phyloP scores from a whole-genome alignment of 78 protist species.

The Diacronema lutheri region DNA sequence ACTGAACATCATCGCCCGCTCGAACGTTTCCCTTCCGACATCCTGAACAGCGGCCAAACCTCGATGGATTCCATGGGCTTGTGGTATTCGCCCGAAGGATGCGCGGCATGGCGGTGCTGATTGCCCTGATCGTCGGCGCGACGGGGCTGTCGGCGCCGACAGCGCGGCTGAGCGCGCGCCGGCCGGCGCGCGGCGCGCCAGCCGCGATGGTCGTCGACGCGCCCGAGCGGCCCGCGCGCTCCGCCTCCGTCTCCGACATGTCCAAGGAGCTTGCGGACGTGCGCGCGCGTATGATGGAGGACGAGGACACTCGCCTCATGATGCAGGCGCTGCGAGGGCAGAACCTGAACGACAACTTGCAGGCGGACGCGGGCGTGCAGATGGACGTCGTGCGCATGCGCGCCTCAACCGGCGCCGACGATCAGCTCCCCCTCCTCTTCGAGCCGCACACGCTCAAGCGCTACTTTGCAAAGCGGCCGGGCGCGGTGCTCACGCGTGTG shows the following conservation, averaged over 20 bases:
- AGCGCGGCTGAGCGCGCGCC: no score
- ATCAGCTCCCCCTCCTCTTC: not conserved
- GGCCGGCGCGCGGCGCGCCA: no score
- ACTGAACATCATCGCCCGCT: no score
- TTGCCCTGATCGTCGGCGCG: no score
- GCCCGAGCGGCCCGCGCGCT: no score
- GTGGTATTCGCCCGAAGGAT: no score
- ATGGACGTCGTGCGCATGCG: not conserved
- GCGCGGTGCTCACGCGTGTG: not conserved
- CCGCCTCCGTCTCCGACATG: not conserved
- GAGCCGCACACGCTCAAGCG: not conserved
- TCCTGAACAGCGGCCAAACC: no score
- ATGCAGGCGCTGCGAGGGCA: slow-evolving; percentile 5
- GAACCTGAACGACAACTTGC: not conserved
- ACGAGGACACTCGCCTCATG: not conserved
- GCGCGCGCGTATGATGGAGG: not conserved
- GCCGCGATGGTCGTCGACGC: no score
- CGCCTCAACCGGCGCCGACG: not conserved
- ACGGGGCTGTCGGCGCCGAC: no score
- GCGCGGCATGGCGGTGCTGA: no score
- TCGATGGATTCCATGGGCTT: no score
- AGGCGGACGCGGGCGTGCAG: not conserved
- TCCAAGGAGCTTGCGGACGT: not conserved
- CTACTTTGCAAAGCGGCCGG: slow-evolving; percentile 14
- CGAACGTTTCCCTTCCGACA: no score